These are phyloP conservation scores for Aspergillus sp. DNA, from an alignment of 2,329 filamentous ascomycete genomes.

Conservation along the genomic window DNA sequence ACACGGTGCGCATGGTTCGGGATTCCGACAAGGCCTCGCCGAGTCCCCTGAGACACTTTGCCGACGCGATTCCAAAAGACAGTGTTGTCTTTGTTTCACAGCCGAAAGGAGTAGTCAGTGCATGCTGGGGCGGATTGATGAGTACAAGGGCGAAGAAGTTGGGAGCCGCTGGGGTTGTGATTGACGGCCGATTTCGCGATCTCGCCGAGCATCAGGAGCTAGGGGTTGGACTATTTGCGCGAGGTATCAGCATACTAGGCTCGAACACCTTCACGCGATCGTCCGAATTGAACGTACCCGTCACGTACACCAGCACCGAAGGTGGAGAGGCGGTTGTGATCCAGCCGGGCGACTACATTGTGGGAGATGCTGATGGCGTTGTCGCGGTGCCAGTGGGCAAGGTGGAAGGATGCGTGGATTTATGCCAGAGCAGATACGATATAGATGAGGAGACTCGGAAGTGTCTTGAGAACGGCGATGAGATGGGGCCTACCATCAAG, in stretches of 20 bases:
- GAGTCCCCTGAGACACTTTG: slow-evolving; percentile 33
- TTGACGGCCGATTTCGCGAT: slow-evolving; percentile 42
- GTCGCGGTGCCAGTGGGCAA: slow-evolving; percentile 20
- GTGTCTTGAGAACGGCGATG: slow-evolving; percentile 30
- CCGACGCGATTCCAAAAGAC: slow-evolving; percentile 33
- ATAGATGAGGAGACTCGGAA: slow-evolving; percentile 37
- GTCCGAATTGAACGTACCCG: slow-evolving; percentile 35
- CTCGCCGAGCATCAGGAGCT: slow-evolving; percentile 34
- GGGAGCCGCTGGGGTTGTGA: slow-evolving; percentile 38
- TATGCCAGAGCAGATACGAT: slow-evolving; percentile 33
- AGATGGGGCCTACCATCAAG: slow-evolving; percentile 37
- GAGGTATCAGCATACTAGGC: slow-evolving; percentile 31
- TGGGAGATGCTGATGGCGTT: slow-evolving; percentile 35
- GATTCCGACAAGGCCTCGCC: slow-evolving; percentile 31
- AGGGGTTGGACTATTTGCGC: slow-evolving; percentile 32
- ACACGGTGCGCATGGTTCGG: slow-evolving; percentile 35
- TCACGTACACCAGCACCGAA: slow-evolving; percentile 28
- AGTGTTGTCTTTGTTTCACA: slow-evolving; percentile 40
- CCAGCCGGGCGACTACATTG: slow-evolving; percentile 36
- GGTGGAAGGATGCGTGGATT: slow-evolving; percentile 30
- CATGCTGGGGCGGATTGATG: slow-evolving; percentile 44
- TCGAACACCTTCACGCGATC: slow-evolving; percentile 37
- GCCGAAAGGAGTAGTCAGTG: slow-evolving; percentile 32
- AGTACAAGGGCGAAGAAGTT: slow-evolving; percentile 33
- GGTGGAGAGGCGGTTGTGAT: slow-evolving; percentile 24